Evolutionary conservation across 192 early-diverging fungal species (phyloP), one percentile per base, ranked within the genome.

Genomic region (Allomyces arbusculus): DNA sequence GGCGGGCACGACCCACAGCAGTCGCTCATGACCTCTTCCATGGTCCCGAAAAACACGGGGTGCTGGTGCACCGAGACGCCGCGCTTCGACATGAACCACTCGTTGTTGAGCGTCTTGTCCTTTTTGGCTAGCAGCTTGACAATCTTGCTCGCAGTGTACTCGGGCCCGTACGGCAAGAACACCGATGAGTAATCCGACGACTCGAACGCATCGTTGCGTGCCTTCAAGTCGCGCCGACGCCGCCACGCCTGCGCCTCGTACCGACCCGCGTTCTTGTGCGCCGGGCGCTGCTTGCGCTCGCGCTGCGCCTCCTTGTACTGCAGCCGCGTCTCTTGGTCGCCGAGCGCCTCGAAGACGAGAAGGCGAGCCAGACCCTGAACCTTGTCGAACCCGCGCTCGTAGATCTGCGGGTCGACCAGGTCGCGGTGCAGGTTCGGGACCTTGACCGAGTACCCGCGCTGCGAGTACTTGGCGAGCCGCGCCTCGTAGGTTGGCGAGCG

Each of bases 321-420:
- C 65, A 73, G 70, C 19, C 72, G 69, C 20, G 12, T 61, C 19
- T 43, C 63, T 11, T 23, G 64, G 26, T 24, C 26, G 12, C 55
- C 23, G 12, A 73, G 61, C 10, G 71, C 23, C 63, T 73, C 72
- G 23, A 73, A 64, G 4, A 73, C 25, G 20, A 73, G 70, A 2
- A 73, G 67, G 8, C 72, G 64, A 23, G 65, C 70, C 2, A 73
- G 70, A 64, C 72, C 72, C 11, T 73, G 28, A 1, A 67, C 61
- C 61, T 73, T 73, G 22, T 73, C 70, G 64, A 67, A 73, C n/a
- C 58, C 22, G 9, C 70, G 64, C 61, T 73, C 72, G 62, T 62
- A 73, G 45, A 73, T 55, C 40, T 71, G 70, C 2, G 70, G 70
- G 26, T 71, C 70, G 25, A 71, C 22, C 19, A 25, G 22, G 25